A percentile compares a stretch with the other conserved stretches of the same genome.
Conservation (phyloP, 306 rosid species). For the Hippophae gyantsensis region DNA sequence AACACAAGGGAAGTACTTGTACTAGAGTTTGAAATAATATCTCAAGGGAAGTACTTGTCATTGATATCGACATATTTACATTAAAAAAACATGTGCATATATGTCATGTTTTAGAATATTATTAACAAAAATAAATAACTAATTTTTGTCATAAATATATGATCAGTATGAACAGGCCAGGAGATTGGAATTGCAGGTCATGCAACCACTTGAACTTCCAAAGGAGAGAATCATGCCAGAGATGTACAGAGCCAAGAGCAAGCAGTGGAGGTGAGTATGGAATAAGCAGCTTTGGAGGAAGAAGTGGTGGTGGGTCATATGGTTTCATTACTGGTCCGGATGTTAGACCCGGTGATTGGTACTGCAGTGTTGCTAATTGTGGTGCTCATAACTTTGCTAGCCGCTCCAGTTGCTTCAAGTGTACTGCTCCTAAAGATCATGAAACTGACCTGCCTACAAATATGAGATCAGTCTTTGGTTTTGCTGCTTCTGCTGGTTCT, state of each 20-base stretch:
- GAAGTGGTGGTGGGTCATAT: conserved; percentile 35
- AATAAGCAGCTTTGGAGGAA: conserved; percentile 26
- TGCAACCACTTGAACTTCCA: conserved; percentile 84
- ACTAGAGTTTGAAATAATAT: no score
- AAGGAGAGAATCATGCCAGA: conserved; percentile 77
- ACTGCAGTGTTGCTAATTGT: conserved; percentile 64
- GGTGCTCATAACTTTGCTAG: conserved; percentile 92
- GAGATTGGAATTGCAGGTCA: conserved; percentile 92
- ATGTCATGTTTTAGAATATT: no score
- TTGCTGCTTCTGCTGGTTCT: conserved; percentile 15
- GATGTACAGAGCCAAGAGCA: conserved; percentile 52
- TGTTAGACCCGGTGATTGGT: conserved; percentile 89
- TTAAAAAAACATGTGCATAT: no score
- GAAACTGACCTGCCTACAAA: conserved; percentile 39
- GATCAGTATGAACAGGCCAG: conserved; percentile 64
- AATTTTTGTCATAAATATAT: background rate
- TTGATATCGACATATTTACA: no score
- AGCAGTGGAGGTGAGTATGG: conserved; percentile 27
- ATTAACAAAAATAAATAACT: background rate
- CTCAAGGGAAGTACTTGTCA: no score
- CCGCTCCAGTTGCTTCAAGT: conserved; percentile 88
- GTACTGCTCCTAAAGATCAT: conserved; percentile 64
- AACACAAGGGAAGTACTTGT: no score
- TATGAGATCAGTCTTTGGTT: conserved; percentile 34
- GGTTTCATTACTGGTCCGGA: conserved; percentile 76